Conservation (phyloP, 257 asterid genomes). For the Ilex asprella region DNA sequence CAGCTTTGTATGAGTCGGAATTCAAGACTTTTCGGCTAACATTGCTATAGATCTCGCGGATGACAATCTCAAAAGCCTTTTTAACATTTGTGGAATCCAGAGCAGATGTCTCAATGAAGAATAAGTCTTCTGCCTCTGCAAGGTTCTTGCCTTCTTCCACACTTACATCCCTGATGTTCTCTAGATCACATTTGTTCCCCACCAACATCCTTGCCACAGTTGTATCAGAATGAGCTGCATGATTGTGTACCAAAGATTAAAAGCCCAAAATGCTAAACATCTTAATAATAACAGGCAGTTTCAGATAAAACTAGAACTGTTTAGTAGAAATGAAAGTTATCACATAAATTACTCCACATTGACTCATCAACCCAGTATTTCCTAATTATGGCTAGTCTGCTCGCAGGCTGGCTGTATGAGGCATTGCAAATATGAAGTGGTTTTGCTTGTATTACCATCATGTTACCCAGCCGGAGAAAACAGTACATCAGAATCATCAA, state of each 20-base stretch:
- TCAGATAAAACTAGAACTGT: too few relatives aligned
- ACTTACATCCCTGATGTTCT: constrained; percentile 18
- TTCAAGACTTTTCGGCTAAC: constrained; percentile 21
- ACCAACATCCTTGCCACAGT: constrained; percentile 23
- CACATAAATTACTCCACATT: too few relatives aligned
- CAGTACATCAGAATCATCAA: too few relatives aligned
- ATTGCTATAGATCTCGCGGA: constrained; percentile 22
- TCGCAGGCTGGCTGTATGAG: too few relatives aligned
- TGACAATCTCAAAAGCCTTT: constrained; percentile 25
- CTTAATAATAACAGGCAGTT: too few relatives aligned
- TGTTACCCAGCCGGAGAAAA: too few relatives aligned
- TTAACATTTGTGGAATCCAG: constrained; percentile 26
- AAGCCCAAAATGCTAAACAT: too few relatives aligned
- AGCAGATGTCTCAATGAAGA: constrained; percentile 30
- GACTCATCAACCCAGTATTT: too few relatives aligned
- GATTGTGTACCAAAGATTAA: neutral
- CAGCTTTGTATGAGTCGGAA: constrained; percentile 21
- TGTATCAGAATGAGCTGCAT: constrained; percentile 26
- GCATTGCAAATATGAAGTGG: too few relatives aligned
- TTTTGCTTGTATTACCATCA: too few relatives aligned
- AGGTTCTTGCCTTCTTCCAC: constrained; percentile 22
- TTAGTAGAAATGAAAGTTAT: too few relatives aligned
- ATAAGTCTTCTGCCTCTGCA: constrained; percentile 26
- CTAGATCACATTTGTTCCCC: constrained; percentile 29
- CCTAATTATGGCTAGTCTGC: too few relatives aligned